phyloP scores from a whole-genome alignment of 2,329 filamentous ascomycete species.

The Lachnellula subtilissima region DNA sequence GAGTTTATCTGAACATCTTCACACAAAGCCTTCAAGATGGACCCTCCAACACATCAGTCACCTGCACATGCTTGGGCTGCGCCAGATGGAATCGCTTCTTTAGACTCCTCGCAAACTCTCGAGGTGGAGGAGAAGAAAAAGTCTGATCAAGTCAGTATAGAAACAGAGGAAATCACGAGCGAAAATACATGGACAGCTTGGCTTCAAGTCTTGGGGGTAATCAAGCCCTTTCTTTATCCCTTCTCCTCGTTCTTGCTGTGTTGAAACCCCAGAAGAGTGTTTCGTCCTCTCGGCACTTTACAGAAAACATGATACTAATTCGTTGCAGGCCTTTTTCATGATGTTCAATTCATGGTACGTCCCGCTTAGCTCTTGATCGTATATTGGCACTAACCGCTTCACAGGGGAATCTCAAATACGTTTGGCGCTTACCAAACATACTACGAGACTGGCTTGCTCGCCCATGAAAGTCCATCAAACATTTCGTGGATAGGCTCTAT shows the following conservation, averaged over 20 bases:
- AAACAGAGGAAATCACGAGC: background rate
- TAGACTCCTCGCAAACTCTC: background rate
- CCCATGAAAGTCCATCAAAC: conserved; percentile 32
- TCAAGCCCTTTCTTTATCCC: no score
- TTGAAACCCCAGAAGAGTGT: no score
- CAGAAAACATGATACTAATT: no score
- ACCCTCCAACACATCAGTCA: background rate
- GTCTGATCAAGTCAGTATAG: background rate
- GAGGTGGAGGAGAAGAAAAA: background rate
- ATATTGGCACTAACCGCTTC: background rate
- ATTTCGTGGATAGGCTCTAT: conserved; percentile 48
- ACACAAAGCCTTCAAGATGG: background rate
- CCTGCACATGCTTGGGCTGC: background rate
- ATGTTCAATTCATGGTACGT: conserved; percentile 41
- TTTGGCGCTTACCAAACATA: conserved; percentile 40
- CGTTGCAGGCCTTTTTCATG: conserved; percentile 39
- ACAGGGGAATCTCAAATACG: conserved; percentile 20
- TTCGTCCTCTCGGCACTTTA: no score
- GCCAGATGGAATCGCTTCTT: background rate
- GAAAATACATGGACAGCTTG: conserved; percentile 39
- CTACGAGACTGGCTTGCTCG: conserved; percentile 34
- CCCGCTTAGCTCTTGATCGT: no score
- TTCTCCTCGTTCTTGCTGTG: no score
- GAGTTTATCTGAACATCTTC: background rate
- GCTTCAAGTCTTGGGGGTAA: conserved; percentile 44